Evolutionary conservation across 768 basidiomycete species (phyloP), one percentile per base, ranked within the genome.

Genomic region (Xerocomus potaroensis): DNA sequence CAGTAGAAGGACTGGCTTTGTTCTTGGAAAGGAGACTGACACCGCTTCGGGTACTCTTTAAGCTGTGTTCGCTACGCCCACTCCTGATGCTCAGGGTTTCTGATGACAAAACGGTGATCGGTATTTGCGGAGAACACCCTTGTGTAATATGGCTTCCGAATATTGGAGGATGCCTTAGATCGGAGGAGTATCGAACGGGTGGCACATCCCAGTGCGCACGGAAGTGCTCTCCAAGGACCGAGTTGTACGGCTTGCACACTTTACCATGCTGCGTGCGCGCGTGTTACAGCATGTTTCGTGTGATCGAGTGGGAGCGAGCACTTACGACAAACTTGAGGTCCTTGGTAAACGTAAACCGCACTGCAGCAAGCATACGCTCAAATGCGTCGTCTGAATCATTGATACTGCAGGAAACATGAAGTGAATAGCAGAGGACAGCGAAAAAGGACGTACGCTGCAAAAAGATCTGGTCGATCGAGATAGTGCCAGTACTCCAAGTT

Each of bases 401-500:
- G 59, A 97, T 89, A 31, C 93, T 96, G 64, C 8, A 41, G 24
- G 45, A 43, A 36, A 43, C 32, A 34, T 57, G 16, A 41, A 30
- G 23, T 37, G 43, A 47, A 31, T 16, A 33, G 45, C 31, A 21
- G 8, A 16, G 4, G 27, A 19, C n/a, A 30, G 6, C 16, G 18
- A 45, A 46, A 32, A n/a, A 31, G 18, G 27, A 80, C 85, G 72
- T 64, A 96, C 93, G 91, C 83, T 59, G 85, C 86, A 61, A 97
- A 92, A 36, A 91, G 70, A 67, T 96, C 93, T 7, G 93, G 89
- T 56, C 91, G 76, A 67, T 95, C 92, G 38, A 91, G 74, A 57
- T 92, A 94, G 55, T 91, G 84, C 90, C 90, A 96, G 70, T 93
- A 97, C 69, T 97, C 94, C 41, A 97, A 77, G 69, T 97, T 97